Evolutionary conservation across 2,329 filamentous ascomycete species (phyloP).

Genomic region (Cercospora sp.): DNA sequence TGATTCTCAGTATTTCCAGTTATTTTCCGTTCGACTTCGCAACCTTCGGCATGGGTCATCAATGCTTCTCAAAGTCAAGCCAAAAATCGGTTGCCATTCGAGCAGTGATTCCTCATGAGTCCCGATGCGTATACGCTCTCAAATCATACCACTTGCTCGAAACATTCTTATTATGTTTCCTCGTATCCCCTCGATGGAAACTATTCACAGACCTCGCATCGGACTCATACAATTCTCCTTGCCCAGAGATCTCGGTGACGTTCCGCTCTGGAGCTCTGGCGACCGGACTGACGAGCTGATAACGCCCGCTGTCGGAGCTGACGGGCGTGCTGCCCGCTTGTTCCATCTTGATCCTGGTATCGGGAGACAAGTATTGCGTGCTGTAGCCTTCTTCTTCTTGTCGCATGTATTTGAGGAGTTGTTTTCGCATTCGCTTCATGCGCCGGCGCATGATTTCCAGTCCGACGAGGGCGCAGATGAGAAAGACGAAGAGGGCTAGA

Average conservation of each 20-base stretch:
- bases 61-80: not conserved
- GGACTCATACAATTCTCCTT: conserved; percentile 10
- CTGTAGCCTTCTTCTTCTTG: conserved; percentile 3
- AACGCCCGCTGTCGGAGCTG: not conserved
- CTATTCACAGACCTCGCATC: conserved; percentile 11
- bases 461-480: conserved; percentile 17
- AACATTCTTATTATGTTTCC: conserved; percentile 8
- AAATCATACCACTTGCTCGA: conserved; percentile 11
- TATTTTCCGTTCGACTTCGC: not conserved
- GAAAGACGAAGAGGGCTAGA: conserved; percentile 19
- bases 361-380: conserved; percentile 1
- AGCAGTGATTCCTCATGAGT: no score
- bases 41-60: not conserved
- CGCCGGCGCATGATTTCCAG: conserved; percentile 19
- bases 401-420: conserved; percentile 8
- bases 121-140: not conserved
- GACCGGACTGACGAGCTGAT: conserved; percentile 3
- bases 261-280: not conserved
- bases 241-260: not conserved
- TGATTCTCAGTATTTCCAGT: not conserved
- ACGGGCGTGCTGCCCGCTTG: not conserved
- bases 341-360: not conserved
- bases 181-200: conserved; percentile 3
- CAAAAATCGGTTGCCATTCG: no score
- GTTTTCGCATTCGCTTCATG: conserved; percentile 15